A percentile compares a stretch with the other conserved stretches of the same genome.
phyloP scores from a whole-genome alignment of 768 basidiomycete genomes.

The Leccinum truebloodii region DNA sequence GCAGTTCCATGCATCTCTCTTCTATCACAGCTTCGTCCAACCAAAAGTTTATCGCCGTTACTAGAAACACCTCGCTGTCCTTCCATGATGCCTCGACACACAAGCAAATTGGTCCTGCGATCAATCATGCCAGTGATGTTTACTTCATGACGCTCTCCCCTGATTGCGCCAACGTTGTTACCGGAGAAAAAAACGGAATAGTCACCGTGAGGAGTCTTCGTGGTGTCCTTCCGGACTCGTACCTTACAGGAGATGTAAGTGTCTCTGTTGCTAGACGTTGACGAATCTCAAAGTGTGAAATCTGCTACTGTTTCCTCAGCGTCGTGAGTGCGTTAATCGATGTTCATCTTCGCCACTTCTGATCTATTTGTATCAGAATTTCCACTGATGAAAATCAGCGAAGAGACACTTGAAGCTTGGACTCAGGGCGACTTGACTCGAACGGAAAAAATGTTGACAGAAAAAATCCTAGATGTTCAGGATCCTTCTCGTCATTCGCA shows the following conservation, averaged over 20 bases:
- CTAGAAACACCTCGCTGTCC: too few species aligned
- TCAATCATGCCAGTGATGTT: not conserved
- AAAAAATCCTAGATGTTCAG: not conserved
- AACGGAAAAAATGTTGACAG: not conserved
- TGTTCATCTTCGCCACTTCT: not conserved
- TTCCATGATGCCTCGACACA: too few species aligned
- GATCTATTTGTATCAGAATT: not conserved
- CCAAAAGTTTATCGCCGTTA: too few species aligned
- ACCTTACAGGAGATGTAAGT: slow-evolving; percentile 1
- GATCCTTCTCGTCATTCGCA: not conserved
- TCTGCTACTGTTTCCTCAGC: too few species aligned
- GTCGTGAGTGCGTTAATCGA: not conserved
- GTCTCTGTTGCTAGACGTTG: accelerated
- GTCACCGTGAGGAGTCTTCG: not conserved
- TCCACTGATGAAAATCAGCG: not conserved
- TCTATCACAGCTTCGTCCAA: too few species aligned
- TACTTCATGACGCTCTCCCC: slow-evolving; percentile 1
- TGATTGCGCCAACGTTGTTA: not conserved
- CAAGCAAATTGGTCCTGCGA: not conserved
- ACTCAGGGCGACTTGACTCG: not conserved
- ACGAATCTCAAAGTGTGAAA: not conserved
- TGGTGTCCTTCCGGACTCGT: not conserved
- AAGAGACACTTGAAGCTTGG: slow-evolving; percentile 1
- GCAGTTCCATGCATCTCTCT: too few species aligned
- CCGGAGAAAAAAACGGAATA: not conserved